Base-by-base conservation (phyloP, 208 protist genomes). In the Balamuthia mandrillaris region DNA sequence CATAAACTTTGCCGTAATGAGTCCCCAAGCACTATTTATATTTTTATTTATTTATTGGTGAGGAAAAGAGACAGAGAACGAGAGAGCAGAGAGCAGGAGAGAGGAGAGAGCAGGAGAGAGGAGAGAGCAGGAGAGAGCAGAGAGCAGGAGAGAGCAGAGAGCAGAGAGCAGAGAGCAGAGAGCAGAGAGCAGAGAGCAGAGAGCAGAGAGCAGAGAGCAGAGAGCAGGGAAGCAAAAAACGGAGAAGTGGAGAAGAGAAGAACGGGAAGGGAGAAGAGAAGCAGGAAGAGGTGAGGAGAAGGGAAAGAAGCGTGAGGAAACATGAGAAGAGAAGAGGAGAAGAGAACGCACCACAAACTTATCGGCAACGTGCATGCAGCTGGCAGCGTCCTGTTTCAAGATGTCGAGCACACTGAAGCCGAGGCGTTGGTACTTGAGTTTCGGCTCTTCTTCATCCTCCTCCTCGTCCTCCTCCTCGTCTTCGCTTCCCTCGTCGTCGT, bases 11-110 rank as follows among this genome's bases (percentile, higher is more conserved):
- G 18, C 94, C 94, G 27, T 74, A 70, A 33, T 91, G 84, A 14
- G 94, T 95, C 21, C 94, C 94, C n/a, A 95, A 52, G 12, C 81
- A 88, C 29, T 93, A n/a, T n/a, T n/a, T n/a, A n/a, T n/a, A n/a
- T n/a, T n/a, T n/a, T n/a, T 27, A 56, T 27, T 56, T n/a, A 56
- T n/a, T 56, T 56, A 56, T 27, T n/a, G n/a, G n/a, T n/a, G n/a
- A n/a, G n/a, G n/a, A n/a, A n/a, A n/a, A n/a, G n/a, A n/a, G n/a
- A n/a, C n/a, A n/a, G n/a, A n/a, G n/a, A n/a, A n/a, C n/a, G n/a
- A n/a, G n/a, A n/a, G n/a, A n/a, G n/a, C n/a, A n/a, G n/a, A n/a
- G n/a, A n/a, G n/a, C n/a, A n/a, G n/a, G n/a, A n/a, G n/a, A n/a
- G n/a, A n/a, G n/a, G n/a, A n/a, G n/a, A n/a, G n/a, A n/a, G n/a